Evolutionary conservation across 208 protist species (phyloP), one percentile per base, ranked within the genome.

Genomic region (Wallacemonas sp.): DNA sequence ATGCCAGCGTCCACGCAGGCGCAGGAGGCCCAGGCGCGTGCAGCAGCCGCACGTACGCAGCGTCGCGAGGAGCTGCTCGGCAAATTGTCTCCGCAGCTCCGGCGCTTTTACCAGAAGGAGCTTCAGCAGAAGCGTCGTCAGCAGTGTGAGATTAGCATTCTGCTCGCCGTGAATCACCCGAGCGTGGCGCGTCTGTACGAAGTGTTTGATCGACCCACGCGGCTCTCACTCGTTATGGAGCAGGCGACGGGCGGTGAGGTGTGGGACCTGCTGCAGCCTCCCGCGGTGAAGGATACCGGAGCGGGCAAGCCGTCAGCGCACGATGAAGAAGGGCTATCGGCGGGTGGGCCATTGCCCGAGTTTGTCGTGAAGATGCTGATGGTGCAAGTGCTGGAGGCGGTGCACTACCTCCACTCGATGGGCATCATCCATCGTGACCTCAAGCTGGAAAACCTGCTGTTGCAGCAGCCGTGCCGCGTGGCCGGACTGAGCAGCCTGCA

Each of bases 381-480:
- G 4, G 54, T 72, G 39, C 81, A 95, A 44, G 78, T 87, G 1
- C 66, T 88, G 17, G 65, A 78, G 39, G 87, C 77, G 3, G 66
- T 96, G 32, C 44, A 73, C 41, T 89, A 94, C 62, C 73, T 93
- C 36, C 97, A 99, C 75, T 95, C 89, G 12, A 96, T 88, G 62
- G 98, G 98, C 30, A 98, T 99, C 60, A 99, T 99, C 85, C 98
- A 99, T 75, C 83, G 98, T 34, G 98, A 99, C 69, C 84, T 99
- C 19, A 99, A 99, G 78, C 97, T 98, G 44, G 97, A 99, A 64
- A 99, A 99, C 63, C 71, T 99, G 22, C 97, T 99, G 81, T 98
- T 99, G 68, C 96, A 74, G 27, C 66, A 66, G 34, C 78, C 78
- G 19, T 74, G 63, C 42, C 62, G 66, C 66, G 61, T 73, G 24